Conservation (phyloP, 2,329 filamentous ascomycete species). For the Alternaria postmessia region DNA sequence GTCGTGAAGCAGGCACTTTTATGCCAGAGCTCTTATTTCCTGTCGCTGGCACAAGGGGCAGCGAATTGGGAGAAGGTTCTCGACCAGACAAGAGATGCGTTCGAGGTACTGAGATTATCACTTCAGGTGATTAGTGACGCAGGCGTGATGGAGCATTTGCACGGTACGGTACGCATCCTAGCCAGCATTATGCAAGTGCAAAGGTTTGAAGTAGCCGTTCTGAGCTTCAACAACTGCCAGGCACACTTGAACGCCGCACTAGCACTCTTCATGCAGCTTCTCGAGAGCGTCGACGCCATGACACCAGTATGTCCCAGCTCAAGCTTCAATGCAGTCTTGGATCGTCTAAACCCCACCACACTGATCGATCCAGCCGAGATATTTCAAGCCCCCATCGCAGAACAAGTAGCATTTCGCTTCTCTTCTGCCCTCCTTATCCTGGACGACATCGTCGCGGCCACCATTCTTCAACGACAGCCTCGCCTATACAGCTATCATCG, state of each 20-base stretch:
- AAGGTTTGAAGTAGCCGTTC: background rate
- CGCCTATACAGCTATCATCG: background rate
- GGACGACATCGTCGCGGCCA: background rate
- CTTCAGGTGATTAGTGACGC: background rate
- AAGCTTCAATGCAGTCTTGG: background rate
- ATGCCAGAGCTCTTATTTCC: background rate
- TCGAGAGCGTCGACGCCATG: background rate
- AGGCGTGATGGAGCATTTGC: background rate
- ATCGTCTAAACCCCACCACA: background rate
- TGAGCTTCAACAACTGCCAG: background rate
- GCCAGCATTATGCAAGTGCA: background rate
- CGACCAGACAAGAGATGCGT: background rate
- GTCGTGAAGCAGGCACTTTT: background rate
- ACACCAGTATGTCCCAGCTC: background rate
- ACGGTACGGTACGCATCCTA: background rate
- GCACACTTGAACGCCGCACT: background rate
- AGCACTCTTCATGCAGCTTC: background rate
- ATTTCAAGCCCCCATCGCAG: background rate
- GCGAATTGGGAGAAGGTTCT: background rate
- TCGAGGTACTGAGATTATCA: background rate
- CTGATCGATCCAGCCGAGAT: background rate
- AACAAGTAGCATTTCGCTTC: background rate
- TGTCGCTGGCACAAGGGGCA: background rate
- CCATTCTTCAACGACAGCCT: background rate
- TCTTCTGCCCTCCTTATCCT: background rate